Conservation (phyloP, 176 grass and related monocot genomes). For the Oryza meridionalis region DNA sequence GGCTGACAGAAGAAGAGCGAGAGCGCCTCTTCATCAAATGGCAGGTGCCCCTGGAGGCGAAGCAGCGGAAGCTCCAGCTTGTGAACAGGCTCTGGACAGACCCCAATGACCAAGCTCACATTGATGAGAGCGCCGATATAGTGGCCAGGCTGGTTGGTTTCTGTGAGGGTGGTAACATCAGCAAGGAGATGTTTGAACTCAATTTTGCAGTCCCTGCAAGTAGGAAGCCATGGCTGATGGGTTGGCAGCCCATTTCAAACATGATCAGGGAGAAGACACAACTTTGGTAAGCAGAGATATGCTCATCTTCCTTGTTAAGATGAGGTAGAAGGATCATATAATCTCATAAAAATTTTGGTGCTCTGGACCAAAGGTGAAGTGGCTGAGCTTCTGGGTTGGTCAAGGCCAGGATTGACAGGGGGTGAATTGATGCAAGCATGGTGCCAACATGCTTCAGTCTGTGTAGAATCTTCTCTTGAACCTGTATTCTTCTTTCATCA, state of each 20-base stretch:
- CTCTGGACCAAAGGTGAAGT: conserved; percentile 18
- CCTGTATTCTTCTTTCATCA: background rate
- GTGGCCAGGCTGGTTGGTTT: conserved; percentile 95
- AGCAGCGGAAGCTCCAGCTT: conserved; percentile 92
- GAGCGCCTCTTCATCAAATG: conserved; percentile 80
- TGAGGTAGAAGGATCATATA: background rate
- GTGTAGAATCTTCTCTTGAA: background rate
- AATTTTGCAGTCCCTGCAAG: conserved; percentile 70
- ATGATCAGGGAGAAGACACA: conserved; percentile 57
- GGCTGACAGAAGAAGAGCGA: conserved; percentile 73
- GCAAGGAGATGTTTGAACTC: conserved; percentile 98
- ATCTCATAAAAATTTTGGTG: background rate
- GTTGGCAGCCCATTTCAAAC: conserved; percentile 95
- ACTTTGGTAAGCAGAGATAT: conserved; percentile 40
- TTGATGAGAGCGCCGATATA: conserved; percentile 75
- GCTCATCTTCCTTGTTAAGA: background rate
- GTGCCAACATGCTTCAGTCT: background rate
- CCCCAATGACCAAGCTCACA: conserved; percentile 58
- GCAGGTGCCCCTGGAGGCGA: conserved; percentile 73
- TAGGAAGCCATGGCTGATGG: conserved; percentile 84
- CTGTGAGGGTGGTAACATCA: conserved; percentile 81
- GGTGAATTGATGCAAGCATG: background rate
- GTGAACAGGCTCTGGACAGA: conserved; percentile 84
- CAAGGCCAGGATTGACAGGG: conserved; percentile 12
- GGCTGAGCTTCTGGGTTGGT: conserved; percentile 28